Evolutionary conservation across 2,329 filamentous ascomycete genomes (phyloP).

Genomic region (Davidsoniella neocaledoniae): DNA sequence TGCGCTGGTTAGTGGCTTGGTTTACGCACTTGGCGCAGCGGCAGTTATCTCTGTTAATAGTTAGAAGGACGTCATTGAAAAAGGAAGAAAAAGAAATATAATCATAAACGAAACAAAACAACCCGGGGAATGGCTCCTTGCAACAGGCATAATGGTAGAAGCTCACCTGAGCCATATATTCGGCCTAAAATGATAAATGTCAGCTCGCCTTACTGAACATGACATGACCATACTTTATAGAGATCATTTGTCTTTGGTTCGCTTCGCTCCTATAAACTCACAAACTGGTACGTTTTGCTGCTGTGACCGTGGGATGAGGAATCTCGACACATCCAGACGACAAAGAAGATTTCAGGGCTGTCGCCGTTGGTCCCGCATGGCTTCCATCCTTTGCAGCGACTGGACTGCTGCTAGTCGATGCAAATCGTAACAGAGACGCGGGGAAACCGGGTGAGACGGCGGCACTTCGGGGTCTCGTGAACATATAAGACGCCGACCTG

Average conservation of each 20-base stretch:
- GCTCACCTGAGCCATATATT: conserved; percentile 11
- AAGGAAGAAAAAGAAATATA: background rate
- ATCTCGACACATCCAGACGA: too few relatives aligned
- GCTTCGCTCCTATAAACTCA: background rate
- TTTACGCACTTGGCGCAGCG: conserved; percentile 26
- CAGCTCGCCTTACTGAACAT: background rate
- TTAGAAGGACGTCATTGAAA: background rate
- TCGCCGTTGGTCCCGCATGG: too few relatives aligned
- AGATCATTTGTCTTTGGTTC: too few relatives aligned
- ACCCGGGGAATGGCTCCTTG: background rate
- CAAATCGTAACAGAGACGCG: too few relatives aligned
- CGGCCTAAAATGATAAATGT: background rate
- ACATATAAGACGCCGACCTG: too few relatives aligned
- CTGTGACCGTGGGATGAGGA: too few relatives aligned
- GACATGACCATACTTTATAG: too few relatives aligned
- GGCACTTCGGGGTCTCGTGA: too few relatives aligned
- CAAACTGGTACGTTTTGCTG: background rate
- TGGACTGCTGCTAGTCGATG: too few relatives aligned
- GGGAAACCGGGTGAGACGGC: too few relatives aligned
- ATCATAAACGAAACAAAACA: background rate
- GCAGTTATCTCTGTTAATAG: conserved; percentile 24
- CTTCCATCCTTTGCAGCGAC: too few relatives aligned
- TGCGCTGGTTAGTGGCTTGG: conserved; percentile 26
- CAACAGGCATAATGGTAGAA: background rate
- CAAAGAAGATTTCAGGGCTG: too few relatives aligned